Conservation (phyloP, 2,329 filamentous ascomycete species). For the Beauveria scarabaeidicola region DNA sequence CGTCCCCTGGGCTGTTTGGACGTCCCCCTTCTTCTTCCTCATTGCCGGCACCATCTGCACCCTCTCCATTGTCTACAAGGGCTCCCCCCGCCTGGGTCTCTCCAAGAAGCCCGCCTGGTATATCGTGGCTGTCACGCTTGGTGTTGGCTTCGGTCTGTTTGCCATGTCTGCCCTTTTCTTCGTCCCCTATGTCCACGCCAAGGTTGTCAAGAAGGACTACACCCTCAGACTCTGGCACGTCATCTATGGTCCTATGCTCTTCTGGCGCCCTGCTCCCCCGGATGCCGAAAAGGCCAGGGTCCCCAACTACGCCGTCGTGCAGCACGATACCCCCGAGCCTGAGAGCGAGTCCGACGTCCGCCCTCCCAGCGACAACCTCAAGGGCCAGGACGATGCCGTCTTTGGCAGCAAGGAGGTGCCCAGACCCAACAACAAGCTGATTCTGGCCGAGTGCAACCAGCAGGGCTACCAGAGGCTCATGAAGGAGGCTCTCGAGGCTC, state of each 20-base stretch:
- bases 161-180: conserved; percentile 60
- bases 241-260: conserved; percentile 54
- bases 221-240: conserved; percentile 56
- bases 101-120: conserved; percentile 60
- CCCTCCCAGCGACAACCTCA: conserved; percentile 16
- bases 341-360: conserved; percentile 5
- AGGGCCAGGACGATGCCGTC: conserved; percentile 19
- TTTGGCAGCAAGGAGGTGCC: conserved; percentile 26
- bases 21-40: conserved; percentile 68
- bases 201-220: conserved; percentile 60
- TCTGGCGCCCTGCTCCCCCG: conserved; percentile 47
- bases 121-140: conserved; percentile 57
- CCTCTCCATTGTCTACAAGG: conserved; percentile 73
- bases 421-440: conserved; percentile 33
- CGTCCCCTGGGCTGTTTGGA: conserved; percentile 63
- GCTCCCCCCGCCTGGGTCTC: conserved; percentile 59
- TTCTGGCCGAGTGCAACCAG: conserved; percentile 39
- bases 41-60: conserved; percentile 67
- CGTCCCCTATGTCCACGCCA: conserved; percentile 59
- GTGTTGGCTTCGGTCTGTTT: conserved; percentile 51
- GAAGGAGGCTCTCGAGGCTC: conserved; percentile 44
- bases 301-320: conserved; percentile 70
- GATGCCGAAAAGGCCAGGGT: conserved; percentile 49
- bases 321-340: conserved; percentile 46
- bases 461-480: conserved; percentile 53